Evolutionary conservation across 73 alveolate species (phyloP), one percentile per base, ranked within the genome.

Genomic region (Blepharisma stoltei): DNA sequence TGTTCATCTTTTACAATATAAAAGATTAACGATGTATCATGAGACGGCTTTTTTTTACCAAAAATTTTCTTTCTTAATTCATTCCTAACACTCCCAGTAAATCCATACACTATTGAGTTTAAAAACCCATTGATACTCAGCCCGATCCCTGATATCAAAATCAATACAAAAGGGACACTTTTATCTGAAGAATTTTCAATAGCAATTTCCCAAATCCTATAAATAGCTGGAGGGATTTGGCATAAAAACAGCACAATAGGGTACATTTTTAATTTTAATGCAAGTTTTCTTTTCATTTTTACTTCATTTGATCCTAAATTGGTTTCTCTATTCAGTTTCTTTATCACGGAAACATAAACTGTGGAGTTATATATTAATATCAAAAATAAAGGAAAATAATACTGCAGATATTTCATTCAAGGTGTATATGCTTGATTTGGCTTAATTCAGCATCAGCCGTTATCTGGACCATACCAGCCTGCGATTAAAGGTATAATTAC

Each of bases 91-190:
- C 46, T n/a, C 2, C 73, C 73, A 1, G 73, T 18, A 14, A 60
- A 25, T 60, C 73, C 73, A 60, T 60, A 60, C 14, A 60, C 73
- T 14, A 25, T 60, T 14, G 73, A n/a, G 5, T 60, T 60, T 1
- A 25, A 8, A 14, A 60, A 60, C 5, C 73, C 73, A 9, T n/a
- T 60, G 23, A 60, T 18, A n/a, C 46, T 14, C 14, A 60, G 14
- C 4, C 73, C 73, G 5, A 60, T 14, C 2, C 46, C 73, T 25
- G 73, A n/a, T 14, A 60, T 25, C 14, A n/a, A 60, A 2, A 38
- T 60, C 48, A 60, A 3, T 47, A 4, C 14, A 60, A 60, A 60
- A 60, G 73, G 73, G 0, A 60, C 5, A 5, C 41, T 32, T 32
- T 32, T 32, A 3, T 32, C 41, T 32, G 41, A 32, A 32, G 41